Conservation (phyloP, 1,139 yeast species). For the Candida sanyaensis region DNA sequence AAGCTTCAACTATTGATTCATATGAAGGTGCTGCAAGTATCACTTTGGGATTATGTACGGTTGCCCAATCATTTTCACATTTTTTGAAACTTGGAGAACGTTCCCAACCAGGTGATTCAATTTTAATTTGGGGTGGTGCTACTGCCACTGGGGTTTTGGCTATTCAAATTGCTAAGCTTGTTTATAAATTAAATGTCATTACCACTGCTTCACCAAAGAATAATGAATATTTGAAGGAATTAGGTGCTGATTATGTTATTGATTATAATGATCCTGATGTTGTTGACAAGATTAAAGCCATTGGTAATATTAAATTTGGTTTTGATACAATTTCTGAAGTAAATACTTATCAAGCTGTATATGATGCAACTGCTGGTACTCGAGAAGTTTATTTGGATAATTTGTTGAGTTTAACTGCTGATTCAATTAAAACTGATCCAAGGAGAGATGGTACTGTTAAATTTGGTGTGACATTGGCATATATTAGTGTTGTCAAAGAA, state of each 20-base stretch:
- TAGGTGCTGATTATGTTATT: slow-evolving; percentile 63
- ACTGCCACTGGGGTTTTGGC: slow-evolving; percentile 57
- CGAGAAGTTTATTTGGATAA: slow-evolving; percentile 28
- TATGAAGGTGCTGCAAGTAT: slow-evolving; percentile 66
- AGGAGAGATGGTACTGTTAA: slow-evolving; percentile 22
- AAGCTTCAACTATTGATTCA: slow-evolving; percentile 39
- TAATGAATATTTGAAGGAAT: slow-evolving; percentile 36
- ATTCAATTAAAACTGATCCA: slow-evolving; percentile 16
- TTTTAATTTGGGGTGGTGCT: slow-evolving; percentile 66
- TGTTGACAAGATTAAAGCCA: slow-evolving; percentile 48
- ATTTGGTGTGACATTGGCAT: slow-evolving; percentile 19
- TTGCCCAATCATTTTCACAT: slow-evolving; percentile 34
- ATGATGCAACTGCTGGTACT: slow-evolving; percentile 41
- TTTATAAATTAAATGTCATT: slow-evolving; percentile 54
- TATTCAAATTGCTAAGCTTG: slow-evolving; percentile 53
- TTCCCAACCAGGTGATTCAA: slow-evolving; percentile 23
- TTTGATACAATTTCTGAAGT: slow-evolving; percentile 54
- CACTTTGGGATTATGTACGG: slow-evolving; percentile 52
- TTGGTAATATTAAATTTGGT: slow-evolving; percentile 48
- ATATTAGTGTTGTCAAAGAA: slow-evolving; percentile 15
- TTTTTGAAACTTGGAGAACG: slow-evolving; percentile 23
- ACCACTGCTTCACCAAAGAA: slow-evolving; percentile 54
- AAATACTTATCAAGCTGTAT: slow-evolving; percentile 42
- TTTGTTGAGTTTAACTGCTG: slow-evolving; percentile 25
- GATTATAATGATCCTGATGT: slow-evolving; percentile 63